Evolutionary conservation across 2,329 filamentous ascomycete genomes (phyloP).

Genomic region (Aureobasidium zeae): DNA sequence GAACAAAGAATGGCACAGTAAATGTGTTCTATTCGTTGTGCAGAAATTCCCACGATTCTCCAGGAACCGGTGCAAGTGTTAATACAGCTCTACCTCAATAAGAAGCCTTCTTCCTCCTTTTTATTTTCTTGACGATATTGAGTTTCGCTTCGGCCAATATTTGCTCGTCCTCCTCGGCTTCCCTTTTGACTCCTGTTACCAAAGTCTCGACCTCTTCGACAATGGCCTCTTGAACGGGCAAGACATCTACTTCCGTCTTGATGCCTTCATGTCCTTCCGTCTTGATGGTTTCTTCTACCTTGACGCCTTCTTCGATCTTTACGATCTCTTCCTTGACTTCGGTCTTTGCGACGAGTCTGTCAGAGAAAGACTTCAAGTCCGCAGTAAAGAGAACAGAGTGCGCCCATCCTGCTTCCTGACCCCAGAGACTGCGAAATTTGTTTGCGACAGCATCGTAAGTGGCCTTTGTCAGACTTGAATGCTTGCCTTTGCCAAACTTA

Average conservation of each 20-base stretch:
- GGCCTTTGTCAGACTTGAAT: constrained; percentile 76
- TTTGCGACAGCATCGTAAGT: constrained; percentile 87
- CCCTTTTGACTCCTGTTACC: constrained; percentile 34
- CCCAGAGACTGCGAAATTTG: constrained; percentile 84
- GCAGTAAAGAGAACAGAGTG: constrained; percentile 95
- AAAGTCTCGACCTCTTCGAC: constrained; percentile 27
- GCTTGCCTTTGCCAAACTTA: constrained; percentile 73
- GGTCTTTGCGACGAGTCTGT: constrained; percentile 44
- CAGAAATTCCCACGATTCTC: too few species aligned
- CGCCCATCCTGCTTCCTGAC: constrained; percentile 90
- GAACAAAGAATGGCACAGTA: too few species aligned
- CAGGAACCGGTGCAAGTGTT: not conserved
- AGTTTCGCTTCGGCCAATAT: constrained; percentile 33
- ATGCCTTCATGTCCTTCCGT: too few species aligned
- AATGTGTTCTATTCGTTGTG: too few species aligned
- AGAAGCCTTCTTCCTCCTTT: constrained; percentile 25
- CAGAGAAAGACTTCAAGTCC: constrained; percentile 76
- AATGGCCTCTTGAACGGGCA: constrained; percentile 22
- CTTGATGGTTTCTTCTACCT: constrained; percentile 30
- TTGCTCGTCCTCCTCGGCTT: constrained; percentile 33
- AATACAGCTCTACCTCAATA: constrained; percentile 14
- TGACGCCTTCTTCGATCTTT: too few species aligned
- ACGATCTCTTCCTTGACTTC: constrained; percentile 43
- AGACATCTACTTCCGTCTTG: too few species aligned
- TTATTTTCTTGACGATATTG: constrained; percentile 29